A percentile compares a stretch with the other conserved stretches of the same genome.
phyloP scores from a whole-genome alignment of 352 stramenopile species.

The Plasmopara muralis region DNA sequence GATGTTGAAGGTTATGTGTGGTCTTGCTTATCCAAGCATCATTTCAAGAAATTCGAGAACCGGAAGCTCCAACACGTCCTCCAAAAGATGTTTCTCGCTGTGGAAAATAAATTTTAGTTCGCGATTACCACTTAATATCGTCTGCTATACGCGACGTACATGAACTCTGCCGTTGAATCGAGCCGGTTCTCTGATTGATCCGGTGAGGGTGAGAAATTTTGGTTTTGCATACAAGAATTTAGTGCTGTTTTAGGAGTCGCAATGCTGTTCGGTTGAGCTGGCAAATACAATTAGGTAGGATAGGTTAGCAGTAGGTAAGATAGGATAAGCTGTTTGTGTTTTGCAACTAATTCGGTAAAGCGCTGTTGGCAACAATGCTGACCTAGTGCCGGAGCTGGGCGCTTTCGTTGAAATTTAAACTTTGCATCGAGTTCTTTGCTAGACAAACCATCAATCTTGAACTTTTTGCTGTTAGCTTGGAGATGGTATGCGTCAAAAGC shows the following conservation, averaged over 20 bases:
- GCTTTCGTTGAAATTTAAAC: neutral
- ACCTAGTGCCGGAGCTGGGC: conserved; percentile 17
- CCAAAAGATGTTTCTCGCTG: conserved; percentile 41
- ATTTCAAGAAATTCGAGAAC: conserved; percentile 60
- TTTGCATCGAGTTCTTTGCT: neutral
- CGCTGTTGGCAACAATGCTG: conserved; percentile 15
- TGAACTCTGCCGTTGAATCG: conserved; percentile 17
- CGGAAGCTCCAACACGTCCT: conserved; percentile 39
- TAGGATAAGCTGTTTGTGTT: conserved; percentile 30
- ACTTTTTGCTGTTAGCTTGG: conserved; percentile 5
- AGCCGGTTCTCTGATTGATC: conserved; percentile 5
- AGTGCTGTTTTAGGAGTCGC: conserved; percentile 1
- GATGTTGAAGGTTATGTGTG: neutral
- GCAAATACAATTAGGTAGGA: conserved; percentile 32
- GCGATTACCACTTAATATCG: conserved; percentile 1
- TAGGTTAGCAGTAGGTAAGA: conserved; percentile 34
- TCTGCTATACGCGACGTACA: conserved; percentile 19
- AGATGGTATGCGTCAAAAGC: neutral
- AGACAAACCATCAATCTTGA: neutral
- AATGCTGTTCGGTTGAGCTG: conserved; percentile 10
- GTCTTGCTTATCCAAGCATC: conserved; percentile 40
- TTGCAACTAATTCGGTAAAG: conserved; percentile 21
- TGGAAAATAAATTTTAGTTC: conserved; percentile 5
- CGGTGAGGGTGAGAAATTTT: conserved; percentile 3
- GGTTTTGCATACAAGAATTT: conserved; percentile 3